Percentiles rank a stretch among this genome's conserved stretches.
Conservation (phyloP, 768 basidiomycete genomes). For the Macrolepiota fuliginosa region DNA sequence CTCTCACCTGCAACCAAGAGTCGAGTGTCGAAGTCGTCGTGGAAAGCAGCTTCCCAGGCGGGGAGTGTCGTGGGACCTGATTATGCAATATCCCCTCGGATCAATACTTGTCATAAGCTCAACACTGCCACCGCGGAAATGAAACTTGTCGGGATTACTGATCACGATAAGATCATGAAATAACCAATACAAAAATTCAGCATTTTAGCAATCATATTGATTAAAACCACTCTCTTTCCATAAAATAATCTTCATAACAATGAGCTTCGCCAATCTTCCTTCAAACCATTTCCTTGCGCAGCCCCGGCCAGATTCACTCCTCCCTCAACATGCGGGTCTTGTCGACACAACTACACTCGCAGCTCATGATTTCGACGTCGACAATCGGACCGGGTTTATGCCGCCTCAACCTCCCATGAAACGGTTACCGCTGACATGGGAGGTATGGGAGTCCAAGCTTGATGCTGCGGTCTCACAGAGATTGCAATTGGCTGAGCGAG, state of each 20-base stretch:
- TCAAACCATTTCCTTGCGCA: conserved; percentile 30
- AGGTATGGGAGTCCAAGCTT: conserved; percentile 68
- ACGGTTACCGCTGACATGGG: conserved; percentile 71
- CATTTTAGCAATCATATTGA: no score
- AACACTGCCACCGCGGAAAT: neutral
- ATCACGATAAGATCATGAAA: conserved; percentile 5
- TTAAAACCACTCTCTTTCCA: no score
- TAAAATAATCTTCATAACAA: neutral
- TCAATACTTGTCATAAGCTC: neutral
- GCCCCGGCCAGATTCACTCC: conserved; percentile 26
- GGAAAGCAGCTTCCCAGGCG: neutral
- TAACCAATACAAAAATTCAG: neutral
- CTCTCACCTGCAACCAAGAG: neutral
- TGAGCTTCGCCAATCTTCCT: conserved; percentile 2
- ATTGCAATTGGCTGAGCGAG: conserved; percentile 58
- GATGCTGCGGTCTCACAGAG: conserved; percentile 44
- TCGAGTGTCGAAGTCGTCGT: neutral
- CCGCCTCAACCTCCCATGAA: conserved; percentile 68
- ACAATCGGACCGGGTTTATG: conserved; percentile 89
- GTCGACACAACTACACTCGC: conserved; percentile 54
- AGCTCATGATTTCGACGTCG: conserved; percentile 88
- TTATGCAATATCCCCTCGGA: neutral
- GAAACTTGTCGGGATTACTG: neutral
- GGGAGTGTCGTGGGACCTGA: neutral
- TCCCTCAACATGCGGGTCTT: conserved; percentile 24